phyloP scores from a whole-genome alignment of 164 flowering plant genomes.

The Tetracentron sinense region DNA sequence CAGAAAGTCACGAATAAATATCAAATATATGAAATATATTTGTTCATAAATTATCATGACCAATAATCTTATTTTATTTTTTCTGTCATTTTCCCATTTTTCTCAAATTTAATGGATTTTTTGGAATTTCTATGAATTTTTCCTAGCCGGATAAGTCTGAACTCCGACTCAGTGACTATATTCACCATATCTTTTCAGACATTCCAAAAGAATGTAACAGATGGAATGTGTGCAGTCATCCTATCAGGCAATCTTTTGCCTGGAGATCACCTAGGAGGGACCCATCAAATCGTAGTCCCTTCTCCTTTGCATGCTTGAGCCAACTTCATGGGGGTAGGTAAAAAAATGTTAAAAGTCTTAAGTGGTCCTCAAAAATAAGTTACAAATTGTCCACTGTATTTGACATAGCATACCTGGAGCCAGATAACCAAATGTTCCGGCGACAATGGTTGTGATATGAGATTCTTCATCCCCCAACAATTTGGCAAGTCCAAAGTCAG shows the following conservation, averaged over 20 bases:
- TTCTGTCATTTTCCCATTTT: neutral
- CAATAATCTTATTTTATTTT: too few species aligned
- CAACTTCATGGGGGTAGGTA: neutral
- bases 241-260: neutral
- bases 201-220: neutral
- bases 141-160: too few species aligned
- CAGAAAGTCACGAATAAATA: too few species aligned
- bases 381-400: neutral
- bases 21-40: too few species aligned
- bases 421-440: constrained; percentile 96
- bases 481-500: constrained; percentile 98
- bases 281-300: neutral
- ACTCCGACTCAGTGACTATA: too few species aligned
- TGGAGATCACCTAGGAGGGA: neutral
- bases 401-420: constrained; percentile 75
- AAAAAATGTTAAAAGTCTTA: constrained; percentile 1
- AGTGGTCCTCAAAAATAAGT: neutral
- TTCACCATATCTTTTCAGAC: neutral
- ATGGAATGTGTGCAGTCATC: neutral
- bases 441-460: constrained; percentile 95
- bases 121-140: too few species aligned
- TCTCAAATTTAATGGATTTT: too few species aligned
- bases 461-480: constrained; percentile 93
- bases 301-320: neutral
- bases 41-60: too few species aligned